Percentiles rank a stretch among this genome's conserved stretches.
Conservation (phyloP, 2,329 filamentous ascomycete genomes). For the Onygena corvina region DNA sequence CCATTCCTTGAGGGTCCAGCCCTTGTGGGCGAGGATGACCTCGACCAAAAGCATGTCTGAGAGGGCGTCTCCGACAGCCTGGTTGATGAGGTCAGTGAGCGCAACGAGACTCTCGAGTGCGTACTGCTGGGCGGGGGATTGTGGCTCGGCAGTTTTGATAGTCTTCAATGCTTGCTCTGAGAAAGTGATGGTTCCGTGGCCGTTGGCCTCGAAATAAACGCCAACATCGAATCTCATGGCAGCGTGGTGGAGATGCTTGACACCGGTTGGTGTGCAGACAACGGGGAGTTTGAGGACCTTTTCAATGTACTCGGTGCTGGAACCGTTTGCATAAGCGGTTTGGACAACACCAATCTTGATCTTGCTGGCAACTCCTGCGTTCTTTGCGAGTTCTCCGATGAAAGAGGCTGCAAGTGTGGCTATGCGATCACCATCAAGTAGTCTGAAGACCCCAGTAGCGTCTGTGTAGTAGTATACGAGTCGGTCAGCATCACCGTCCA, state of each 20-base stretch:
- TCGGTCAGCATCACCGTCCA: constrained; percentile 91
- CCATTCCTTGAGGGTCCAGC: constrained; percentile 84
- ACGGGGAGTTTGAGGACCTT: constrained; percentile 80
- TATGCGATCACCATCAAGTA: constrained; percentile 93
- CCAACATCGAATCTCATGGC: constrained; percentile 89
- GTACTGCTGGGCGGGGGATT: constrained; percentile 83
- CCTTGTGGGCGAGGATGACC: constrained; percentile 89
- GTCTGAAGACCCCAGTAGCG: constrained; percentile 68
- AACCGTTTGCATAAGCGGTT: constrained; percentile 94
- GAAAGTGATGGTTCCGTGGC: constrained; percentile 93
- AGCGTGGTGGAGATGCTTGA: constrained; percentile 97
- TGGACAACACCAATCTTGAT: constrained; percentile 90
- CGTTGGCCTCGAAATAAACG: constrained; percentile 97
- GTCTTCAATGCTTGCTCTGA: constrained; percentile 67
- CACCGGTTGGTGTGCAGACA: constrained; percentile 85
- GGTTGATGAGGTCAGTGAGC: constrained; percentile 86
- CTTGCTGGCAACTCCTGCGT: constrained; percentile 64
- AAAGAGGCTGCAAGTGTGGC: constrained; percentile 88
- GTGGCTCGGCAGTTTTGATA: constrained; percentile 67
- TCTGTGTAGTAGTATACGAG: constrained; percentile 92
- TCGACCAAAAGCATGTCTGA: constrained; percentile 95
- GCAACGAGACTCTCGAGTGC: constrained; percentile 75
- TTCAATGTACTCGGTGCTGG: constrained; percentile 82
- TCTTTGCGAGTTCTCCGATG: constrained; percentile 74
- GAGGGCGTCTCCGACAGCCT: constrained; percentile 90